Base-by-base conservation (phyloP, 257 asterid genomes). In the Penstemon newberryi region DNA sequence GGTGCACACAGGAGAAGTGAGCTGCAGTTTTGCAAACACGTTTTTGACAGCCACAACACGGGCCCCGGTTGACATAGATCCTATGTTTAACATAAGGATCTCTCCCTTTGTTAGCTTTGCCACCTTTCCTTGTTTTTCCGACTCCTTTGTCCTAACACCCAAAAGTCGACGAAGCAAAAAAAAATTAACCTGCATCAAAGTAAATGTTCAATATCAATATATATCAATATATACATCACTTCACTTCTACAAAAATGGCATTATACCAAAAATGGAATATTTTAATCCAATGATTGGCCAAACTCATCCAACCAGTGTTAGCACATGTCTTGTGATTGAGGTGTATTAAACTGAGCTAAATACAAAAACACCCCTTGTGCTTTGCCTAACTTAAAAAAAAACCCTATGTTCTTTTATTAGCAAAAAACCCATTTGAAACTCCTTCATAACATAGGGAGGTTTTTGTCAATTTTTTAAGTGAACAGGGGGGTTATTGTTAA, bases 1-100 rank as follows among this genome's bases (percentile, higher is more conserved):
- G 53, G 97, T 93, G 86, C 99, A 93, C 67, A 93, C 97, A 0
- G 99, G 99, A 15, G 97, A 88, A 0, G 99, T 93, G 50, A 93
- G 87, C 67, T 88, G 97, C 66, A 93, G 83, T 67, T 90, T 93
- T 0, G 96, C 99, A 51, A 93, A 90, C 4, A 85, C 96, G 18
- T 88, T 88, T 83, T 79, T 93, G n/a, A 93, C 95, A 4, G 95
- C 99, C 7, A 90, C 66, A 9, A 93, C 96, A 3, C 96, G 94
- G 18, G 96, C 97, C 7, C 99, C 99, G 0, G 99, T 90, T 5
- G 99, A 90, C 99, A 93, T 90, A 11, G 99, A 90, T 25, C 99
- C 99, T 55, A 93, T 90, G 85, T 93, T 93, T 79, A 93, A 73
- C 99, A 93, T 93, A 4, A 93, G 99, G 15, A 90, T 87, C 83